Conservation (phyloP, 768 basidiomycete species). For the Tylopilus rubrobrunneus region DNA sequence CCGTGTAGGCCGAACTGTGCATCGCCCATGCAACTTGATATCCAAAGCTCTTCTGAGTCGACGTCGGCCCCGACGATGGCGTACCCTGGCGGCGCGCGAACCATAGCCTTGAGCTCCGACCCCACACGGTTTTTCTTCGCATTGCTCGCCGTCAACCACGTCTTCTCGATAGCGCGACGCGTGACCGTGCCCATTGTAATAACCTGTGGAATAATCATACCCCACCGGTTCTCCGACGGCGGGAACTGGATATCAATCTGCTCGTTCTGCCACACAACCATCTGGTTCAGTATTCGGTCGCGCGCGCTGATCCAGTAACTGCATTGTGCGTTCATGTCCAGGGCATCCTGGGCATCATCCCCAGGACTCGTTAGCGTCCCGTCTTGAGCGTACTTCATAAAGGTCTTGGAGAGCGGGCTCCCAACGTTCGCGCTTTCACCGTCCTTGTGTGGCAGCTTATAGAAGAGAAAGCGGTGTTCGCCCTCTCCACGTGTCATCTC, state of each 20-base stretch:
- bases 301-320: conserved; percentile 97
- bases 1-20: conserved; percentile 97
- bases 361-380: conserved; percentile 82
- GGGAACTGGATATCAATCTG: conserved; percentile 51
- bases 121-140: conserved; percentile 98
- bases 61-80: conserved; percentile 97
- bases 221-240: conserved; percentile 52
- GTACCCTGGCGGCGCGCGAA: conserved; percentile 89
- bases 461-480: conserved; percentile 54
- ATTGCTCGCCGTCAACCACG: conserved; percentile 97
- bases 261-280: conserved; percentile 79
- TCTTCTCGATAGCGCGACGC: conserved; percentile 94
- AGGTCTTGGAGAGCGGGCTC: conserved; percentile 83
- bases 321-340: conserved; percentile 91
- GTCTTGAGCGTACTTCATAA: conserved; percentile 84
- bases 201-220: conserved; percentile 93
- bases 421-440: conserved; percentile 96
- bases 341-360: conserved; percentile 74
- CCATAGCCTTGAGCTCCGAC: conserved; percentile 97
- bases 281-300: conserved; percentile 88
- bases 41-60: conserved; percentile 98
- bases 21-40: conserved; percentile 97
- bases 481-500: conserved; percentile 42
- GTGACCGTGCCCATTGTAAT: conserved; percentile 99
- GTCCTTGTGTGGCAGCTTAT: conserved; percentile 95